Evolutionary conservation across 371 early-diverging fungal species (phyloP).

Genomic region (Amoeboaphelidium protococcarum): DNA sequence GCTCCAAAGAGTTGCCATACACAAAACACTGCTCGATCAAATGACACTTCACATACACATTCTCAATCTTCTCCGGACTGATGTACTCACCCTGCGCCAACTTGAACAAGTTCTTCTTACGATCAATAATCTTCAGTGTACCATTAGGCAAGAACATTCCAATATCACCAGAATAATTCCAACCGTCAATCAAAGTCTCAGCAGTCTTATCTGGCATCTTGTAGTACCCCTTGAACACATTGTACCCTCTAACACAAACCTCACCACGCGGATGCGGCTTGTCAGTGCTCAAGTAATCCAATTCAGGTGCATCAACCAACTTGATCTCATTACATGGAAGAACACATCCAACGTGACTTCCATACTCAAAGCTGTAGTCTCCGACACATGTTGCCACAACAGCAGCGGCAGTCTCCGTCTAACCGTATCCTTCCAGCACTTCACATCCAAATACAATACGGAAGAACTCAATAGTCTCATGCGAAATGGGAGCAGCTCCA

Average conservation of each 20-base stretch:
- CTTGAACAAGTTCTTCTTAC: constrained; percentile 13
- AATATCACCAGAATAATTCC: constrained; percentile 22
- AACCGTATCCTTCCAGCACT: constrained; percentile 20
- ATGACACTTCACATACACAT: not conserved
- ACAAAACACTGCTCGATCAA: constrained; percentile 1
- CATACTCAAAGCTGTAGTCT: constrained; percentile 1
- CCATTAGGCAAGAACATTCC: constrained; percentile 5
- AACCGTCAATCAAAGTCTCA: constrained; percentile 11
- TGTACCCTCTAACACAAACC: constrained; percentile 13
- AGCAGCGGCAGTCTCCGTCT: constrained; percentile 52
- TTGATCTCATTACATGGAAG: constrained; percentile 7
- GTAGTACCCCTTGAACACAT: constrained; percentile 8
- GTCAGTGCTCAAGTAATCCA: constrained; percentile 4
- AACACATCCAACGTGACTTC: not conserved
- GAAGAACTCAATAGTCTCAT: constrained; percentile 59
- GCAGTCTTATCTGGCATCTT: constrained; percentile 10
- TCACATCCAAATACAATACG: constrained; percentile 8
- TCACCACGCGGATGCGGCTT: constrained; percentile 11
- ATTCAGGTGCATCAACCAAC: constrained; percentile 9
- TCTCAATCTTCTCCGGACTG: constrained; percentile 20
- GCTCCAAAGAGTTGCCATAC: constrained; percentile 1
- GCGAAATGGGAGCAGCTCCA: constrained; percentile 80
- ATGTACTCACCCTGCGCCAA: constrained; percentile 20
- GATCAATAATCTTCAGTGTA: constrained; percentile 1
- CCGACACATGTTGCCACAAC: constrained; percentile 14